Conservation (phyloP, 106 monocot species). For the Allium sativum region DNA sequence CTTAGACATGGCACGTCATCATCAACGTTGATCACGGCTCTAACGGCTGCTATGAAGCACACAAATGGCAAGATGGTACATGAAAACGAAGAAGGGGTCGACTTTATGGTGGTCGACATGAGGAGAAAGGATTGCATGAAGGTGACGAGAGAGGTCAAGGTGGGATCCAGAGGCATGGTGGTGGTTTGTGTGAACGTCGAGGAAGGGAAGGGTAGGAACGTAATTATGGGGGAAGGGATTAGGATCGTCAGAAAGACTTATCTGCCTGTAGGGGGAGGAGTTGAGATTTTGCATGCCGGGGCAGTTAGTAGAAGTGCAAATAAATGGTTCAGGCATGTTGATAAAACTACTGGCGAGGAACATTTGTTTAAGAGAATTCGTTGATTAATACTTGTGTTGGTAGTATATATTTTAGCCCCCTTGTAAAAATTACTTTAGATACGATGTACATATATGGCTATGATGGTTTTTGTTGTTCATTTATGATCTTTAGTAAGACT, state of each 20-base stretch:
- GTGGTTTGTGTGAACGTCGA: slow-evolving; percentile 43
- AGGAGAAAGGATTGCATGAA: slow-evolving; percentile 31
- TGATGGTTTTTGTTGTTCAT: no score
- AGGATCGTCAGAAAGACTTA: slow-evolving; percentile 60
- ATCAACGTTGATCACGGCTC: slow-evolving; percentile 12
- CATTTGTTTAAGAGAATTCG: slow-evolving; percentile 42
- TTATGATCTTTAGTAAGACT: no score
- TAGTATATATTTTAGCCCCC: no score
- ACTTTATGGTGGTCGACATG: slow-evolving; percentile 30
- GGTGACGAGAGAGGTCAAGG: slow-evolving; percentile 28
- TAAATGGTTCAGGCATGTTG: slow-evolving; percentile 63
- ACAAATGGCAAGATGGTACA: slow-evolving; percentile 32
- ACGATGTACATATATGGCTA: no score
- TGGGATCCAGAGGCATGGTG: slow-evolving; percentile 44
- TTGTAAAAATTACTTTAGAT: no score
- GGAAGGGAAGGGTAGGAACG: slow-evolving; percentile 2
- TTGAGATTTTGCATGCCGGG: slow-evolving; percentile 56
- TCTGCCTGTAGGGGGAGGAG: slow-evolving; percentile 56
- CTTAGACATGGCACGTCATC: slow-evolving; percentile 10
- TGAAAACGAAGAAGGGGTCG: slow-evolving; percentile 11
- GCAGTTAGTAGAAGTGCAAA: slow-evolving; percentile 1
- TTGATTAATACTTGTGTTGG: not conserved
- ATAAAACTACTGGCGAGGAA: slow-evolving; percentile 59
- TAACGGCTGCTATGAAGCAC: slow-evolving; percentile 32
- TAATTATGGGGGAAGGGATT: slow-evolving; percentile 20